Evolutionary conservation across 306 rosid genomes (phyloP).

Genomic region (Fagus sylvatica): DNA sequence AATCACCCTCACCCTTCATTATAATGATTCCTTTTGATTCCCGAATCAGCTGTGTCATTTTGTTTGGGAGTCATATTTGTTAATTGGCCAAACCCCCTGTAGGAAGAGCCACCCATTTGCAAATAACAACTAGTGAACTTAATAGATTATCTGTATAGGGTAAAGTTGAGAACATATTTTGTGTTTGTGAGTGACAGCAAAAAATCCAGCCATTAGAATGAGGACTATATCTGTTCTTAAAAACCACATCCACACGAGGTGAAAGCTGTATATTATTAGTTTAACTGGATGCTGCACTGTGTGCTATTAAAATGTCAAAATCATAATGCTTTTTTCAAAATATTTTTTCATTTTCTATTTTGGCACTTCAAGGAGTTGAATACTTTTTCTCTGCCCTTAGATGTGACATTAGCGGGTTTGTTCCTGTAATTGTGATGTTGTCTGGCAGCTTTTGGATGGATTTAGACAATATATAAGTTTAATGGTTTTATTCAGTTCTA

Average conservation of each 20-base stretch:
- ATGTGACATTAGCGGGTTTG: constrained; percentile 1
- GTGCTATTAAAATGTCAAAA: neutral
- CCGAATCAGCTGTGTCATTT: neutral
- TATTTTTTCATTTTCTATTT: neutral
- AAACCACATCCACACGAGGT: neutral
- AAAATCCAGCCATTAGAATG: neutral
- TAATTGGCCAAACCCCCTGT: neutral
- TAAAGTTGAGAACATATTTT: neutral
- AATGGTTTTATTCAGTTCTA: neutral
- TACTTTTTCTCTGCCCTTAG: neutral
- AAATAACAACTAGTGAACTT: neutral
- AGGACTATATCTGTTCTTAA: neutral
- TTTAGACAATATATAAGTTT: constrained; percentile 4
- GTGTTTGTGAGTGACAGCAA: neutral
- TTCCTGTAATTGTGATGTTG: constrained; percentile 7
- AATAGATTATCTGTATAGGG: neutral
- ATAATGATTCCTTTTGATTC: neutral
- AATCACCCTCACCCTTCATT: neutral
- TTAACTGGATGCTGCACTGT: neutral
- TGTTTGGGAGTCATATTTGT: neutral
- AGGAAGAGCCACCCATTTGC: neutral
- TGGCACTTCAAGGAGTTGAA: neutral
- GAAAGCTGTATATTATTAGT: neutral
- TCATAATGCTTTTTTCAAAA: neutral
- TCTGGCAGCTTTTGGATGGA: constrained; percentile 6